Base-by-base conservation (phyloP, 441 rosid genomes). In the Viola pubescens region DNA sequence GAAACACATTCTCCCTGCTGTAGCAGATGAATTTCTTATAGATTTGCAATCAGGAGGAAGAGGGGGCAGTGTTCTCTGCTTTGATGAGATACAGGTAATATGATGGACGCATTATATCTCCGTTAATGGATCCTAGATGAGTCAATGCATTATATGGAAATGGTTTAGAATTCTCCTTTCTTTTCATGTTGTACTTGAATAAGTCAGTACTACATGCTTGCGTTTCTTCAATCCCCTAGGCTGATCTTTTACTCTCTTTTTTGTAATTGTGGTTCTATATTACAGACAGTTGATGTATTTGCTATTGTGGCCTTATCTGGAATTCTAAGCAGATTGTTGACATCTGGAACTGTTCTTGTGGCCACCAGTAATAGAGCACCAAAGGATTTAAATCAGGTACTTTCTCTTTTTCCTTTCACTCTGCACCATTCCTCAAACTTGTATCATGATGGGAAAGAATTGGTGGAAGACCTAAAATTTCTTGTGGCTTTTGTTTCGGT, bases 291-390 rank as follows among this genome's bases (percentile, higher is more conserved):
- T 79, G 96, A 91, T 78, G 96, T 86, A 39, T 91, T 91, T 81
- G 95, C 98, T 64, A 82, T 91, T 81, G 92, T 91, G 72, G 91
- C 98, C 79, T 81, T 91, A 75, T 91, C 98, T 81, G 96, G 96
- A 75, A 88, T 91, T 71, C 73, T 91, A 68, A 86, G 95, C 87
- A 91, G 98, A 84, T 80, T 91, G 70, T 68, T 91, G 71, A 64
- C 72, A 65, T 82, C 77, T 61, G 98, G 98, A 75, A 88, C 98
- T 68, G 85, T 91, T 75, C 91, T 91, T 68, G 91, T 91, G 57
- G 92, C 96, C 64, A 91, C 96, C 60, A 88, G 98, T 80, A 91
- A 91, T 56, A 79, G 96, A 63, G 92, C 87, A 64, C 92, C 98
- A 6, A 66, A 77, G 65, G 98, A 91, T 68, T 77, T 91, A 71